phyloP scores from a whole-genome alignment of 176 grass and related monocot genomes.

The Carex scoparia region DNA sequence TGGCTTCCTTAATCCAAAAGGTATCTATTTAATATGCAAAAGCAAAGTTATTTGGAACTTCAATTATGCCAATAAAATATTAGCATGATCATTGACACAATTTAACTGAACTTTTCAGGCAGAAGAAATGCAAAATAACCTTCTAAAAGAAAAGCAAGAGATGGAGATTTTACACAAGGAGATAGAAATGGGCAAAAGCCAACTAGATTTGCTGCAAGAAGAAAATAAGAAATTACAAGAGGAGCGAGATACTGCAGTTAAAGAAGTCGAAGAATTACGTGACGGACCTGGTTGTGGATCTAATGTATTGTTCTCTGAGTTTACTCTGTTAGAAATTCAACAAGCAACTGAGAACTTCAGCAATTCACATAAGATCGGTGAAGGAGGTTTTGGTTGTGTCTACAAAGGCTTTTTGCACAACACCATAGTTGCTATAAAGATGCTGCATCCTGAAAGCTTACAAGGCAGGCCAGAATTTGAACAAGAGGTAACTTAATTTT shows the following conservation, averaged over 20 bases:
- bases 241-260: slow-evolving; percentile 30
- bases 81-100: background rate
- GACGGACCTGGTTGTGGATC: background rate
- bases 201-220: background rate
- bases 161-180: slow-evolving; percentile 11
- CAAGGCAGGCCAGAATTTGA: slow-evolving; percentile 36
- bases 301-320: slow-evolving; percentile 21
- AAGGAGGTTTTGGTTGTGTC: slow-evolving; percentile 57
- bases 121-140: slow-evolving; percentile 22
- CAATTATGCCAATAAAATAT: background rate
- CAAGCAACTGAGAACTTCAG: slow-evolving; percentile 52
- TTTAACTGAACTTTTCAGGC: background rate
- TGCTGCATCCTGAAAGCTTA: slow-evolving; percentile 38
- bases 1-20: background rate
- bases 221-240: slow-evolving; percentile 32
- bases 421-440: slow-evolving; percentile 58
- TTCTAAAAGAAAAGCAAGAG: slow-evolving; percentile 29
- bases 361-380: slow-evolving; percentile 33
- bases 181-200: background rate
- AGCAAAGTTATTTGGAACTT: background rate
- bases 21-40: background rate
- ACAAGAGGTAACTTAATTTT: slow-evolving; percentile 17
- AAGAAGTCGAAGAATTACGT: slow-evolving; percentile 29
- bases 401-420: slow-evolving; percentile 57
- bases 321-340: slow-evolving; percentile 41